Percentiles rank a stretch among this genome's conserved stretches.
These are phyloP conservation scores for Xylaria curta DNA, from an alignment of 495 filamentous ascomycete genomes.

Conservation along the genomic window DNA sequence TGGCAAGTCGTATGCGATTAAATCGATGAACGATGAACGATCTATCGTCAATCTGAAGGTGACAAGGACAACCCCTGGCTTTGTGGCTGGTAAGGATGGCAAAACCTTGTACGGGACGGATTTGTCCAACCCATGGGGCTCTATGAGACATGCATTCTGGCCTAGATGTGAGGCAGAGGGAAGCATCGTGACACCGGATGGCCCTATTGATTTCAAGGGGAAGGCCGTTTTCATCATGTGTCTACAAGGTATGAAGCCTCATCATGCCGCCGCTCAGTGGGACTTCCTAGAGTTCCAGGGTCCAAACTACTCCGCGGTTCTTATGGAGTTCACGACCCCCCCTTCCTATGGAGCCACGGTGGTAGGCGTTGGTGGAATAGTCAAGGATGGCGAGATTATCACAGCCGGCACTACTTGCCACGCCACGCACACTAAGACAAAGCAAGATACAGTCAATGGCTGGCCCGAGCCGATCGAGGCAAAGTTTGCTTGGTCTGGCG, in stretches of 20 bases:
- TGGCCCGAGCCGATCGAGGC: slow-evolving; percentile 86
- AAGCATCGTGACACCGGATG: slow-evolving; percentile 80
- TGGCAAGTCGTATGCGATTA: slow-evolving; percentile 79
- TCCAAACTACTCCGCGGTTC: slow-evolving; percentile 79
- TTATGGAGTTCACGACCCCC: slow-evolving; percentile 98
- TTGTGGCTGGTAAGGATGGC: slow-evolving; percentile 85
- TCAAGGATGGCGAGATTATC: slow-evolving; percentile 80
- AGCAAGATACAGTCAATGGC: slow-evolving; percentile 75
- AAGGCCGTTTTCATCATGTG: slow-evolving; percentile 78
- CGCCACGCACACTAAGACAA: slow-evolving; percentile 69
- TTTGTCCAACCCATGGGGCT: slow-evolving; percentile 83
- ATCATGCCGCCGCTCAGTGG: slow-evolving; percentile 94
- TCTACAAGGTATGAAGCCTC: slow-evolving; percentile 98
- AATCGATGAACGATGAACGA: slow-evolving; percentile 77
- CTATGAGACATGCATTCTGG: slow-evolving; percentile 93
- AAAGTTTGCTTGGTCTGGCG: slow-evolving; percentile 80
- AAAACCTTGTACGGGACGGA: slow-evolving; percentile 87
- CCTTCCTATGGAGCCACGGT: slow-evolving; percentile 89
- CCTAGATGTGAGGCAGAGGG: slow-evolving; percentile 82
- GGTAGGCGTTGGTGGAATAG: slow-evolving; percentile 83
- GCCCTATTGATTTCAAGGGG: slow-evolving; percentile 83
- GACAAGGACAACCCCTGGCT: slow-evolving; percentile 76
- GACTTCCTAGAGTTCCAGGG: slow-evolving; percentile 93
- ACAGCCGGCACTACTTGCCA: slow-evolving; percentile 68
- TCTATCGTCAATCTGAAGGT: slow-evolving; percentile 84